Conservation (phyloP, 2,329 filamentous ascomycete genomes). For the Eutypella sp. region DNA sequence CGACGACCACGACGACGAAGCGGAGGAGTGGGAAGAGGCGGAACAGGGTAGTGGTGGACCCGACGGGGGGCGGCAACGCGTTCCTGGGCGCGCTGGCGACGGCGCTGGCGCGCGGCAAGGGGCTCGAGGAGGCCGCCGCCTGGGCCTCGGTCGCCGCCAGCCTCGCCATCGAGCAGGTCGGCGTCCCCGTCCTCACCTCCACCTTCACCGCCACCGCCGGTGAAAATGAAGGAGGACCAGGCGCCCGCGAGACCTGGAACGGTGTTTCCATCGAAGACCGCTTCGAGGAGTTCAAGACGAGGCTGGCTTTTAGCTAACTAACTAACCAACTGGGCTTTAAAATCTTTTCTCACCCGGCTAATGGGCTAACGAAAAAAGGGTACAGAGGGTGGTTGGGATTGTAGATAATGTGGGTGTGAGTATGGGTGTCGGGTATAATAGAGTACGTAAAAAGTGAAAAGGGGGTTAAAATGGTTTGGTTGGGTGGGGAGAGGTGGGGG, state of each 20-base stretch:
- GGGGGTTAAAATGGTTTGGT: too few species aligned
- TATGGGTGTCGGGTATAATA: too few species aligned
- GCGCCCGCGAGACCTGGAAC: slow-evolving; percentile 57
- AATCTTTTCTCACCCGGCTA: neutral
- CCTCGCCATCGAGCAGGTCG: slow-evolving; percentile 92
- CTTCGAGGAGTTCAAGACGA: slow-evolving; percentile 44
- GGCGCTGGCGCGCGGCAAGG: slow-evolving; percentile 53
- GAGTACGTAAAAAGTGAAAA: too few species aligned
- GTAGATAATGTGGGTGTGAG: too few species aligned
- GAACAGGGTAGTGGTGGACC: slow-evolving; percentile 67
- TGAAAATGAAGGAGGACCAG: too few species aligned
- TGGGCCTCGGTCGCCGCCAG: slow-evolving; percentile 82
- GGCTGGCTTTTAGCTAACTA: slow-evolving; percentile 29
- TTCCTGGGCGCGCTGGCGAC: slow-evolving; percentile 65
- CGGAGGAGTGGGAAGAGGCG: slow-evolving; percentile 1
- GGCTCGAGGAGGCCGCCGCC: slow-evolving; percentile 64
- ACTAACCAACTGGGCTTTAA: neutral
- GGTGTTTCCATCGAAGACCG: slow-evolving; percentile 48
- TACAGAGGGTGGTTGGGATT: too few species aligned
- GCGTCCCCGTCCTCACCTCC: slow-evolving; percentile 70
- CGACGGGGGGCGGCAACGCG: slow-evolving; percentile 89
- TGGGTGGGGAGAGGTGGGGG: neutral
- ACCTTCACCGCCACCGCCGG: too few species aligned
- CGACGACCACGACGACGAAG: slow-evolving; percentile 56
- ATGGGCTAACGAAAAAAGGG: neutral